Evolutionary conservation across 108 stramenopile species (phyloP).

Genomic region (Poteriospumella lacustris): DNA sequence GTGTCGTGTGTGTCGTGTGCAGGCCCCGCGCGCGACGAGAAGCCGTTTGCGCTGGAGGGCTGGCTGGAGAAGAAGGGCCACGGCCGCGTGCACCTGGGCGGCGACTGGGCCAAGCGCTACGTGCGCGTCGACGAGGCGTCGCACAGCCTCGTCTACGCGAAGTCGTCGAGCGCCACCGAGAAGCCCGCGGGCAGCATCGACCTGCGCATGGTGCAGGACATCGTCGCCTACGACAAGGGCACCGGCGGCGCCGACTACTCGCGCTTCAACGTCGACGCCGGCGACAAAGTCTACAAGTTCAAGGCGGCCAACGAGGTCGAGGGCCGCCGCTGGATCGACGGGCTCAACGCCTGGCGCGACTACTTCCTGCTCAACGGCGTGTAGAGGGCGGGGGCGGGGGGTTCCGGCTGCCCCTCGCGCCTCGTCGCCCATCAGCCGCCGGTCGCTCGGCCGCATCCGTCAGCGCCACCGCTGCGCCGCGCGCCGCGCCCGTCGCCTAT

Average conservation of each 20-base stretch:
- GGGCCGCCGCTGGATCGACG: conserved; percentile 15
- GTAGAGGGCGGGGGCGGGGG: too few species aligned
- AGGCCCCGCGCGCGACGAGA: too few species aligned
- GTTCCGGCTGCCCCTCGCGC: too few species aligned
- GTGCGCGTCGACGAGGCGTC: not conserved
- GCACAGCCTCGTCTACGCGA: not conserved
- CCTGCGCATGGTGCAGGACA: not conserved
- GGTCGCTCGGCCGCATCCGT: too few species aligned
- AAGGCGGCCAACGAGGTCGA: not conserved
- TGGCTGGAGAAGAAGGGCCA: conserved; percentile 31
- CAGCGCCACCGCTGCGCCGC: too few species aligned
- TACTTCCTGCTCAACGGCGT: conserved; percentile 27
- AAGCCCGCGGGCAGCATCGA: conserved; percentile 14
- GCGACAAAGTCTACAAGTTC: conserved; percentile 23
- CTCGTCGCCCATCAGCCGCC: too few species aligned
- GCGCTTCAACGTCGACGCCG: conserved; percentile 17
- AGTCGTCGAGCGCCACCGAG: conserved; percentile 21
- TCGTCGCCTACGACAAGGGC: not conserved
- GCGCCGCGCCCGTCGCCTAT: too few species aligned
- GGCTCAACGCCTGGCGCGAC: conserved; percentile 22
- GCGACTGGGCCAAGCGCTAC: conserved; percentile 4
- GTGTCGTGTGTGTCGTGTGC: too few species aligned
- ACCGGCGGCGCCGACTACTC: not conserved
- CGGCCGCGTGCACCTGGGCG: not conserved
- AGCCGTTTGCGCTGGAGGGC: conserved; percentile 14